phyloP scores from a whole-genome alignment of 2,329 filamentous ascomycete genomes.

The Penicillium capsulatum region DNA sequence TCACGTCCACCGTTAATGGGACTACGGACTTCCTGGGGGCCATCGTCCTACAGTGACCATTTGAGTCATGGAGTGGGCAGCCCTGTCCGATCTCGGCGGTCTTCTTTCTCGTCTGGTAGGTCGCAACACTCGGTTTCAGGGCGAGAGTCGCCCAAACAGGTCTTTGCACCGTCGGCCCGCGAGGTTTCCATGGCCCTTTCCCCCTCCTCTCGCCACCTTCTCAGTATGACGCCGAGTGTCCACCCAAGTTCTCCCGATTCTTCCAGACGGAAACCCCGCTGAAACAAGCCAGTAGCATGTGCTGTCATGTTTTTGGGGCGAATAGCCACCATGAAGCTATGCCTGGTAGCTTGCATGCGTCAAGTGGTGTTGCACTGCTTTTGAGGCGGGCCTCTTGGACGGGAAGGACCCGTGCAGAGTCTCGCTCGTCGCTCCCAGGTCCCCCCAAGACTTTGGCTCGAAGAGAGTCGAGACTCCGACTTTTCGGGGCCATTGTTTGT shows the following conservation, averaged over 20 bases:
- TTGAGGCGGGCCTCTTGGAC: conserved; percentile 1
- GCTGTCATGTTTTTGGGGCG: not conserved
- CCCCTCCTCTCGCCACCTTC: conserved; percentile 21
- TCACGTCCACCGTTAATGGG: conserved; percentile 1
- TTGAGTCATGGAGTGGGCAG: conserved; percentile 6
- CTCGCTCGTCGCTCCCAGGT: too few species aligned
- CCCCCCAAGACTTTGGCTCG: too few species aligned
- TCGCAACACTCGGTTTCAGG: conserved; percentile 6
- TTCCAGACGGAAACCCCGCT: conserved; percentile 7
- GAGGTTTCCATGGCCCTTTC: conserved; percentile 22
- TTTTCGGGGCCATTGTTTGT: too few species aligned
- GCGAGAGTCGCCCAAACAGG: conserved; percentile 15
- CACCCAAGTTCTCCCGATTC: conserved; percentile 17
- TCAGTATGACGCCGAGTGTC: conserved; percentile 22
- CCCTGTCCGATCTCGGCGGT: conserved; percentile 20
- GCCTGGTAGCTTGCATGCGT: not conserved
- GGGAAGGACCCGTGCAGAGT: conserved; percentile 1
- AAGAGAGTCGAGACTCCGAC: too few species aligned
- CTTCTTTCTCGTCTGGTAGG: conserved; percentile 19
- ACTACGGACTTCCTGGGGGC: conserved; percentile 13
- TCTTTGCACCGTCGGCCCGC: conserved; percentile 9
- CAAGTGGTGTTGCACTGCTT: not conserved
- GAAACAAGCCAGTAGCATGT: conserved; percentile 3
- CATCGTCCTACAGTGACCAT: conserved; percentile 3
- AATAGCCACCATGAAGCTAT: not conserved